Base-by-base conservation (phyloP, 257 asterid species). In the Solanum neorickii region DNA sequence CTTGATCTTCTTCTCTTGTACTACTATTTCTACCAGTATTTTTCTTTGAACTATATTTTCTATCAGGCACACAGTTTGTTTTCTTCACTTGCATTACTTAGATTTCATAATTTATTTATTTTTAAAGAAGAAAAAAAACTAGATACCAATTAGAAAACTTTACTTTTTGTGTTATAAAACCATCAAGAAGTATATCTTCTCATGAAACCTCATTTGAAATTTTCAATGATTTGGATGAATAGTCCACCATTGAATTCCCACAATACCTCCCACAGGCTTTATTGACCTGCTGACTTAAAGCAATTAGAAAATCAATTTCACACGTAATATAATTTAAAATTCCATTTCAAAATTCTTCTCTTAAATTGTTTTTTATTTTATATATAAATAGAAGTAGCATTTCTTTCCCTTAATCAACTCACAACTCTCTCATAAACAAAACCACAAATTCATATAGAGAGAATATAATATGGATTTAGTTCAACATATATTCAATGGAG, bases 391-490 rank as follows among this genome's bases (percentile, higher is more conserved):
- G 82, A 20, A 9, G 69, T 5, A 29, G 31, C n/a, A 31, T 47
- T 16, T 29, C 3, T 80, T 80, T 49, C 20, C 85, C 69, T 80
- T 29, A 29, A 80, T 27, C 65, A 77, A 77, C 21, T 41, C 59
- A 42, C 23, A 76, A 14, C 83, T 76, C 83, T n/a, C 83, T 42
- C 60, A 42, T 42, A 77, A 42, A 42, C 5, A 77, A 25, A 77
- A 15, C 12, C 52, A 76, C 41, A 42, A 41, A 39, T 41, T 8
- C 25, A 20, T 1, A 9, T 12, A 44, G 18, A 42, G 11, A 31
- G 74, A 35, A 35, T 72, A 72, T 73, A 74, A 74, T 74, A 89
- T 89, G 90, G 90, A 56, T 12, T 12, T 86, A 80, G 35, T 86
- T 42, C 31, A 87, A 7, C 85, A n/a, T n/a, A 37, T 88, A 15